These are phyloP conservation scores for Helianthus annuus DNA, from an alignment of 129 eudicot genomes.

Conservation along the genomic window DNA sequence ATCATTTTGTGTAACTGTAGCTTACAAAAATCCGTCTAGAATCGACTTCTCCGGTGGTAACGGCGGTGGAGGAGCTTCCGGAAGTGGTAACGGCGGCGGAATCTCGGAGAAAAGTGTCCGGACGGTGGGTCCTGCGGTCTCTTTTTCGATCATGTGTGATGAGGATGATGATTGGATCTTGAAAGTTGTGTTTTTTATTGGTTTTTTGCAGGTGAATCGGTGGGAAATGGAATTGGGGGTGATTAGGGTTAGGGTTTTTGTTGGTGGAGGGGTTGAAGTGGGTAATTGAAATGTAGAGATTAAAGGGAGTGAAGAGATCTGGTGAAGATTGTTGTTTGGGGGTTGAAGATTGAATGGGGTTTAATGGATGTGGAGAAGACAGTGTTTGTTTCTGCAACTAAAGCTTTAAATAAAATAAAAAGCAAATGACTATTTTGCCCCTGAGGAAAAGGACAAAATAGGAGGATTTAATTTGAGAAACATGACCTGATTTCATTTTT, in stretches of 20 bases:
- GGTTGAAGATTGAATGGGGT: not conserved
- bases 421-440: too few relatives aligned
- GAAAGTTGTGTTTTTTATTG: not conserved
- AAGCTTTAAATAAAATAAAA: too few relatives aligned
- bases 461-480: too few relatives aligned
- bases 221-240: constrained; percentile 15
- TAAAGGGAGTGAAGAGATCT: constrained; percentile 39
- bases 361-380: constrained; percentile 26
- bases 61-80: too few relatives aligned
- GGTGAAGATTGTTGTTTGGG: constrained; percentile 8
- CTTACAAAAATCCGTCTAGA: too few relatives aligned
- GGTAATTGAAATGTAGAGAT: constrained; percentile 32
- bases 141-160: constrained; percentile 76
- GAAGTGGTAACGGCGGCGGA: too few relatives aligned
- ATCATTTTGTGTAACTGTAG: too few relatives aligned
- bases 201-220: constrained; percentile 18
- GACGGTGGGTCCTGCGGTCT: constrained; percentile 58
- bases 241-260: constrained; percentile 13
- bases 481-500: too few relatives aligned
- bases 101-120: constrained; percentile 71
- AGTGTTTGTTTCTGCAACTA: too few relatives aligned
- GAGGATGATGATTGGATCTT: constrained; percentile 34
- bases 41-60: too few relatives aligned
- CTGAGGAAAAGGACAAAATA: too few relatives aligned
- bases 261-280: constrained; percentile 11